These are phyloP conservation scores for Puccinia triticina DNA, from an alignment of 1,284 basidiomycete genomes.

Conservation along the genomic window DNA sequence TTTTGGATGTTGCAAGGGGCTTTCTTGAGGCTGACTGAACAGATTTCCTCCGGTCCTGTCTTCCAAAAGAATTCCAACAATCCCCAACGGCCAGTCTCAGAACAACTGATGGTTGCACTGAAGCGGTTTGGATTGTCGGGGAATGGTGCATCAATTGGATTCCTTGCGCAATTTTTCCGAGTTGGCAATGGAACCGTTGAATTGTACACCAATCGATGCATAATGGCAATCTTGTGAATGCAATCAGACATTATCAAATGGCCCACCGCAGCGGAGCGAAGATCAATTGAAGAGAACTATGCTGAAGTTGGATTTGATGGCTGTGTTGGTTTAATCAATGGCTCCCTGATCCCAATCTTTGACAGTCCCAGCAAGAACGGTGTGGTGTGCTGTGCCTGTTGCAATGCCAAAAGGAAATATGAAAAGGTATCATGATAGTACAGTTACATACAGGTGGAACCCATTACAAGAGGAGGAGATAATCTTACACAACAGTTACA, in stretches of 20 bases:
- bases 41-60: neutral
- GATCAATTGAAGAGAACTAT: neutral
- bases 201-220: neutral
- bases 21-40: neutral
- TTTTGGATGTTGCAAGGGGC: too few species aligned
- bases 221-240: neutral
- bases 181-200: neutral
- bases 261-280: neutral
- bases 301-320: neutral
- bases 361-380: neutral
- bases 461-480: too few species aligned
- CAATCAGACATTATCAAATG: neutral
- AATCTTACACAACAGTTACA: too few species aligned
- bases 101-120: neutral
- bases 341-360: neutral
- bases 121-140: conserved; percentile 13
- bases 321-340: neutral
- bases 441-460: too few species aligned
- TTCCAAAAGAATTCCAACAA: neutral
- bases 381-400: too few species aligned
- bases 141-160: neutral
- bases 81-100: neutral
- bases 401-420: too few species aligned
- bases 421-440: too few species aligned
- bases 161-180: neutral